Evolutionary conservation across 2,329 filamentous ascomycete species (phyloP), one percentile per base, ranked within the genome.

Genomic region (Teratosphaeria viscida): DNA sequence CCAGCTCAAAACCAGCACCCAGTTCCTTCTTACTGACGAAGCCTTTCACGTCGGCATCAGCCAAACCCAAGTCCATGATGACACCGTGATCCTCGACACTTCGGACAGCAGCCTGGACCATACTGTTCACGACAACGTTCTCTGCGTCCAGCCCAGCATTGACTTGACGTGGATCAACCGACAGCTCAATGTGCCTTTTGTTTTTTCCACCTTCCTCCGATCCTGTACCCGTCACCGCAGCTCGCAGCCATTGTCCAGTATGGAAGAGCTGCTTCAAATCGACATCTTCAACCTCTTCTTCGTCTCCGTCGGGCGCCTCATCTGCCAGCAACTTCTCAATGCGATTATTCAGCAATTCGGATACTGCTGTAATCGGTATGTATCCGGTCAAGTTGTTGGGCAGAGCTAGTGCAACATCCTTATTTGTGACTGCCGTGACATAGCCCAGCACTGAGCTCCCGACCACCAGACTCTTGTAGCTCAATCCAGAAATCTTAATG

Each of bases 1-100:
- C 81, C 63, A 89, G 81, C 5, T 86, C 77, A 19, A 88, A 78
- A 53, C 78, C 79, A 34, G 82, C 72, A 56, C 89, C 88, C 19
- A 96, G 77, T 71, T 96, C 91, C 70, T 88, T 90, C 62, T 87
- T 88, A 5, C 90, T 84, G 70, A 99, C 80, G 75, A 99, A 99
- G 2, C 89, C 94, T 63, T 85, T 86, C 57, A 92, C 73, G 43
- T 83, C 81, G 35, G 81, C 76, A 57, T 85, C 83, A 39, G 85
- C 79, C 6, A 97, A 78, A 19, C 90, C 90, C 43, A 97, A 76
- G 66, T 96, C 90, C 90, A 99, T 96, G 59, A 97, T 84, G 60
- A 94, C 82, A 62, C 94, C 94, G 70, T 96, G 92, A 68, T 99
- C 95, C 74, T 99, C 92, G n/a, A 95, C 87, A 73, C 92, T 99